Conservation (phyloP, 2,329 filamentous ascomycete genomes). For the Thielaviopsis euricoi region DNA sequence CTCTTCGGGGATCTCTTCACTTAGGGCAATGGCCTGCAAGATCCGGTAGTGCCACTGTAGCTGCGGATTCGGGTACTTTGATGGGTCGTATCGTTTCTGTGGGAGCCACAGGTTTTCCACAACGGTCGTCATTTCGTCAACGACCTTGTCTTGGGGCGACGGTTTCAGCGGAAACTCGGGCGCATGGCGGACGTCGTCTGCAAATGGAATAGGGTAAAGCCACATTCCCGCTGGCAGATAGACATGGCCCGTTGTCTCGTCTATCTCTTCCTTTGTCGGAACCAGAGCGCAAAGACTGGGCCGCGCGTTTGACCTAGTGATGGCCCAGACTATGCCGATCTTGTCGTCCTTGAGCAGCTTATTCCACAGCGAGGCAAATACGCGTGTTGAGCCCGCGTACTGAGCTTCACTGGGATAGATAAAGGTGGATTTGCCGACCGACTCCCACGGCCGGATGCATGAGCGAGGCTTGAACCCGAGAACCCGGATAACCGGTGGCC, state of each 20-base stretch:
- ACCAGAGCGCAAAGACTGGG: conserved; percentile 70
- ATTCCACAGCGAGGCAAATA: conserved; percentile 80
- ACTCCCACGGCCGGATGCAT: conserved; percentile 66
- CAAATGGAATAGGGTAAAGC: conserved; percentile 75
- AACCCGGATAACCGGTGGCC: conserved; percentile 66
- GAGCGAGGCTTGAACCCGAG: conserved; percentile 82
- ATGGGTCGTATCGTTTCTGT: conserved; percentile 66
- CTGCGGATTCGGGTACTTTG: conserved; percentile 77
- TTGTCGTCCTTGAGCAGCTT: conserved; percentile 69
- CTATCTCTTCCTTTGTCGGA: conserved; percentile 50
- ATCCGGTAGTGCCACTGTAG: conserved; percentile 97
- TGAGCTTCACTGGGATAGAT: conserved; percentile 88
- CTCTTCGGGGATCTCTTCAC: conserved; percentile 72
- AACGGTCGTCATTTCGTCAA: conserved; percentile 66
- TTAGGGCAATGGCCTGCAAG: conserved; percentile 74
- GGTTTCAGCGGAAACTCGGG: conserved; percentile 40
- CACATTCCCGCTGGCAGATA: conserved; percentile 71
- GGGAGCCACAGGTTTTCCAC: conserved; percentile 80
- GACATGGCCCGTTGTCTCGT: conserved; percentile 49
- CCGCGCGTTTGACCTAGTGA: conserved; percentile 63
- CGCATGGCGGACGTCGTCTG: conserved; percentile 67
- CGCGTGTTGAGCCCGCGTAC: conserved; percentile 77
- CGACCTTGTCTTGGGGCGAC: conserved; percentile 51
- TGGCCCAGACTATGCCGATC: conserved; percentile 77
- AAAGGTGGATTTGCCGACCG: conserved; percentile 72